These are phyloP conservation scores for Xerocomellus intermedius DNA, from an alignment of 768 basidiomycete species.

Conservation along the genomic window DNA sequence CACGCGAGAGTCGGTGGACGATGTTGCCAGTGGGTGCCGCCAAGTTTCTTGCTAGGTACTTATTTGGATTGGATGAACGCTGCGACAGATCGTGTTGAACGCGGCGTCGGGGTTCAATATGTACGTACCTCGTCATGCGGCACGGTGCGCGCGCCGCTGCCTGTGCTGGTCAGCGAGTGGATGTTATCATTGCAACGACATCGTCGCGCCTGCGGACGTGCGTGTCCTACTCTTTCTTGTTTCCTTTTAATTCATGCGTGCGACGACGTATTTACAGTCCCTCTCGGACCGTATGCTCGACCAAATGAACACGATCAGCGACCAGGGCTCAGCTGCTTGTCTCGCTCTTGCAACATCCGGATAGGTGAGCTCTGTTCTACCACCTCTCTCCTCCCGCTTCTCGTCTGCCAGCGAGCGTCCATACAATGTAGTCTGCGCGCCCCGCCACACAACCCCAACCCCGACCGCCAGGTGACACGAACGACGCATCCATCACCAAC, in stretches of 20 bases:
- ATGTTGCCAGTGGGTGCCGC: constrained; percentile 79
- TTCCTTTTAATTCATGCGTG: background rate
- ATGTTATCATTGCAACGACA: constrained; percentile 96
- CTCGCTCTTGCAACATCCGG: constrained; percentile 84
- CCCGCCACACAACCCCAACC: no score
- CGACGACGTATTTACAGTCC: constrained; percentile 36
- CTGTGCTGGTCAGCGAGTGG: no score
- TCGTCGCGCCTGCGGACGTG: constrained; percentile 94
- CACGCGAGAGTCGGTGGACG: constrained; percentile 91
- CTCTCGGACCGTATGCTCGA: constrained; percentile 90
- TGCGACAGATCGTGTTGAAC: constrained; percentile 79
- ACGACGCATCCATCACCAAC: no score
- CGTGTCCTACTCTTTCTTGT: constrained; percentile 15
- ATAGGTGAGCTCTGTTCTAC: no score
- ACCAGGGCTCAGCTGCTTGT: constrained; percentile 89
- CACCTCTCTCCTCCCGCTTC: no score
- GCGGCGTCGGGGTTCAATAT: constrained; percentile 94
- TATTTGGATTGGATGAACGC: background rate
- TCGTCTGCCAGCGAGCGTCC: no score
- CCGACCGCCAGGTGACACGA: no score
- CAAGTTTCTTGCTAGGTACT: constrained; percentile 36
- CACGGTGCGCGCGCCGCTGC: constrained; percentile 65
- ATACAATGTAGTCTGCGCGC: no score
- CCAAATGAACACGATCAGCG: no score
- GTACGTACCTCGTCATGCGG: constrained; percentile 95